phyloP scores from a whole-genome alignment of 2,329 filamentous ascomycete species.

The Penicillium sp. region DNA sequence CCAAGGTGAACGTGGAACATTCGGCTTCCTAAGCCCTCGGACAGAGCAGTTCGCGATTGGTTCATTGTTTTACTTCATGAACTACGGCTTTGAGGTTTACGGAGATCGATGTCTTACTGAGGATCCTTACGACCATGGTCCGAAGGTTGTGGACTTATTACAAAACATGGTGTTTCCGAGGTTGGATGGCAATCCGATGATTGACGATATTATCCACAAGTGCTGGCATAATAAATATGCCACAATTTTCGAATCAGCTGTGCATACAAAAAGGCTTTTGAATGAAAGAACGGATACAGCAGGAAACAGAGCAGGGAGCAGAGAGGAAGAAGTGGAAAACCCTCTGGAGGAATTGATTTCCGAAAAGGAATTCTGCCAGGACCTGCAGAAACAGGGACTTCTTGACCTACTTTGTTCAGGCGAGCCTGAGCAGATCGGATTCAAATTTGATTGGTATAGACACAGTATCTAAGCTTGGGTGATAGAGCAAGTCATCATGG shows the following conservation, averaged over 20 bases:
- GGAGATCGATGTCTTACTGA: constrained; percentile 26
- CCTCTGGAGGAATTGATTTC: constrained; percentile 13
- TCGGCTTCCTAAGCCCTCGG: constrained; percentile 27
- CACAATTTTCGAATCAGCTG: constrained; percentile 20
- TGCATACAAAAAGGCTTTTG: constrained; percentile 11
- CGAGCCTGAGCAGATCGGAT: constrained; percentile 22
- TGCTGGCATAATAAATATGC: constrained; percentile 27
- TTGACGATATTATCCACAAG: constrained; percentile 27
- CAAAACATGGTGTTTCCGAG: constrained; percentile 27
- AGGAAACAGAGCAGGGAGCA: neutral
- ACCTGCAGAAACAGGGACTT: constrained; percentile 26
- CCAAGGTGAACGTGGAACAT: constrained; percentile 19
- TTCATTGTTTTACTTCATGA: constrained; percentile 34
- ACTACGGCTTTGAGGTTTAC: constrained; percentile 35
- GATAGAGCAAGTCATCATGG: too few relatives aligned
- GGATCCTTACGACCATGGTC: constrained; percentile 25
- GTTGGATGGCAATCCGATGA: constrained; percentile 24
- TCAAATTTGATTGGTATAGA: neutral
- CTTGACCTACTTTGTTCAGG: constrained; percentile 23
- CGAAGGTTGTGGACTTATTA: constrained; percentile 22
- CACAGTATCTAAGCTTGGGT: too few relatives aligned
- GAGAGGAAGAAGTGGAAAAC: neutral
- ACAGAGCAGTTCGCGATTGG: constrained; percentile 37
- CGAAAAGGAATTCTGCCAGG: constrained; percentile 22
- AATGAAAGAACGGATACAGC: neutral